Base-by-base conservation (phyloP, 352 stramenopile genomes). In the Globisporangium megalacanthum region DNA sequence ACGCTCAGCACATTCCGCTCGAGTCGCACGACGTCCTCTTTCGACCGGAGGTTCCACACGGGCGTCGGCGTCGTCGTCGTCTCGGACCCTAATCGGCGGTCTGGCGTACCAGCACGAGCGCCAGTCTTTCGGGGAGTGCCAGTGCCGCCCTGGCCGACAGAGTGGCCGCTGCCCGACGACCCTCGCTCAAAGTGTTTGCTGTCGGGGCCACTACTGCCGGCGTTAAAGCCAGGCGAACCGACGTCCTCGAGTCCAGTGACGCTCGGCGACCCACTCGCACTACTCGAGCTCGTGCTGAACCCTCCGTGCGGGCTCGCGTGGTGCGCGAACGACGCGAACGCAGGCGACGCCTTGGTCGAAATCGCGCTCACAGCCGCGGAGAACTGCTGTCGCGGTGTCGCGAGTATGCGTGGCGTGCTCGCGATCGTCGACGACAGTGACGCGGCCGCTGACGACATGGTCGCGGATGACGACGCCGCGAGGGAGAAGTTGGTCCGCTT, bases 311-410 rank as follows among this genome's bases (percentile, higher is more conserved):
- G 45, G 10, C 46, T 58, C 11, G 36, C 55, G 53, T 66, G 53
- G 22, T 80, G 64, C 19, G 77, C 72, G 49, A 89, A 87, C 4
- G 74, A 73, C 9, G 68, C 69, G 58, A 89, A 89, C n/a, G 78
- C 64, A 15, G 82, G 82, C 0, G 82, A 77, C 1, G 79, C 76
- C 55, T 89, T 92, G 0, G 80, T 88, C 17, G 81, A 91, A 15
- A 90, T 84, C 7, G 78, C 79, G 56, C 69, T 92, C 49, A 93
- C 77, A 6, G 83, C 84, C 3, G 85, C 83, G 0, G 83, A 89
- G 44, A 92, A 74, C 54, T 91, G 81, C 58, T 91, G 85, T 0
- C 81, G 71, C 22, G 83, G 85, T 11, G 81, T 88, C 4, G 81
- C 60, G 22, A 94, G 50, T 17, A 64, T 55, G 19, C 80, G 80